phyloP scores from a whole-genome alignment of 306 rosid genomes.

The Astragalus membranaceus region DNA sequence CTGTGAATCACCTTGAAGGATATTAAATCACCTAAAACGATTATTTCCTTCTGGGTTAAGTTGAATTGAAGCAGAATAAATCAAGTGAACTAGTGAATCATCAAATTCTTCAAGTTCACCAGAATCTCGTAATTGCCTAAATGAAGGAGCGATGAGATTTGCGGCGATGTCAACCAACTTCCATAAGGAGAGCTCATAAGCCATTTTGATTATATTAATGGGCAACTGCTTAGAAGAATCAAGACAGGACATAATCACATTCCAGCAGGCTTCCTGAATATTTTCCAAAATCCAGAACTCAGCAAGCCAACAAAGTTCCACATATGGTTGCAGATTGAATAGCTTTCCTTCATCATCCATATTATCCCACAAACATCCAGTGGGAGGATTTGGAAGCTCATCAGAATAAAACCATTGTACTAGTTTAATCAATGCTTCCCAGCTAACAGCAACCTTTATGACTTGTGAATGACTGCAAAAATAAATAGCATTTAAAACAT shows the following conservation, averaged over 20 bases:
- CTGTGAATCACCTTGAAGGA: neutral
- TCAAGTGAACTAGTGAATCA: slow-evolving; percentile 45
- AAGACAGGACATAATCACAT: slow-evolving; percentile 52
- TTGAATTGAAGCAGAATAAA: slow-evolving; percentile 62
- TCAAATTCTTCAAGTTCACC: slow-evolving; percentile 71
- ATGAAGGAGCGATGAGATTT: slow-evolving; percentile 58
- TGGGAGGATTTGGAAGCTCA: slow-evolving; percentile 59
- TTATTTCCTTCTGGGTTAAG: slow-evolving; percentile 44
- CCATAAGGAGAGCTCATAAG: slow-evolving; percentile 55
- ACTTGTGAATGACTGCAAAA: slow-evolving; percentile 55
- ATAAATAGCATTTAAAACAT: neutral
- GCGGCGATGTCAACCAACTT: slow-evolving; percentile 63
- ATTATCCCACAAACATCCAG: slow-evolving; percentile 73
- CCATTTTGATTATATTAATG: slow-evolving; percentile 46
- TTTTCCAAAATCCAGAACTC: slow-evolving; percentile 69
- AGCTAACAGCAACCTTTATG: slow-evolving; percentile 52
- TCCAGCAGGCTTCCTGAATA: slow-evolving; percentile 56
- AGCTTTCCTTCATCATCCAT: slow-evolving; percentile 64
- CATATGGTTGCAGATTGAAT: slow-evolving; percentile 46
- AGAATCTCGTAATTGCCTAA: slow-evolving; percentile 56
- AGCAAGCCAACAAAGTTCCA: slow-evolving; percentile 80
- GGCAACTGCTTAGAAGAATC: slow-evolving; percentile 43
- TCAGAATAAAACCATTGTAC: slow-evolving; percentile 64
- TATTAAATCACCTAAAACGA: slow-evolving; percentile 20
- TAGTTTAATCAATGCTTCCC: slow-evolving; percentile 74